Evolutionary conservation across 768 basidiomycete genomes (phyloP), one percentile per base, ranked within the genome.

Genomic region (Leucocoprinus birnbaumii): DNA sequence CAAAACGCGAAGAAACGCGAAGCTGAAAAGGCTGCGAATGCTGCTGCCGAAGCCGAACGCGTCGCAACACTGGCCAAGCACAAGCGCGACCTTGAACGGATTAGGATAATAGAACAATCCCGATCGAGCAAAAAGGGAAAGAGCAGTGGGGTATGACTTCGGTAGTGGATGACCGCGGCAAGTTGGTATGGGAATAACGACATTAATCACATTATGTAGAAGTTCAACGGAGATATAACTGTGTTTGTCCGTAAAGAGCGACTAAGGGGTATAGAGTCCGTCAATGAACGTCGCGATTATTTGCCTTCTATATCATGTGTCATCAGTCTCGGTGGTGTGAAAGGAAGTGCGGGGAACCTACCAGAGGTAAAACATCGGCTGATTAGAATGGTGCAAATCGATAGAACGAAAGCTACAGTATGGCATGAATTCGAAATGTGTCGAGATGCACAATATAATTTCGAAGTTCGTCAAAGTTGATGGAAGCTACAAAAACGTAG

Each of bases 1-100:
- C 76, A 91, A 64, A 89, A 89, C 59, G 82, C 78, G 7, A 77
- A 76, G 58, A 79, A 73, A 63, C 72, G 78, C 3, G 86, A 87
- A 43, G 76, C 78, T 0, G 64, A 73, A 52, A 90, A 89, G 66
- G 73, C 77, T 2, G 78, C 71, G 5, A 86, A 82, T 61, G 79
- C 73, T 0, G 82, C 78, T 1, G 72, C 72, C 0, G 89, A 89
- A 64, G 68, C 67, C 6, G 73, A 79, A 43, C 72, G 84, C 35
- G 63, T 79, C 38, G 74, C 77, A 4, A 68, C 67, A 35, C 72
- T 89, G 11, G 82, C 80, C 14, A 70, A 73, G 60, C 87, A 91
- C 65, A 78, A 80, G 60, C 75, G 80, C 41, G 84, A 84, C 62
- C 63, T 83, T 57, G 87, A 89, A 67, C 71, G 67, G 25, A 73